A percentile compares a stretch with the other conserved stretches of the same genome.
Evolutionary conservation across 768 basidiomycete genomes (phyloP).

Genomic region (Phallus indusiatus): DNA sequence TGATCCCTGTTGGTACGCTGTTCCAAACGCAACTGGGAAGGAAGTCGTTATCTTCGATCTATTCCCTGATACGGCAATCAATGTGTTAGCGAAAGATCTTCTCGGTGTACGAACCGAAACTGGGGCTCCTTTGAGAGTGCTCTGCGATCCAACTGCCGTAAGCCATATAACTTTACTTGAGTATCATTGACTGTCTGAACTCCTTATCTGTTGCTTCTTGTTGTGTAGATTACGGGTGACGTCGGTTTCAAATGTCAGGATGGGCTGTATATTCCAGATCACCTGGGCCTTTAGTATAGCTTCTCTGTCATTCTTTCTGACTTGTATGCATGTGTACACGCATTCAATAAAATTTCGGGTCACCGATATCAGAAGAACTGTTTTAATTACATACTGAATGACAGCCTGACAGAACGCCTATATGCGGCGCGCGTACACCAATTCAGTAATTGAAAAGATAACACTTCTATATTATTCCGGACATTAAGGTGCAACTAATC

Average conservation of each 20-base stretch:
- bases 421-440: too few relatives aligned
- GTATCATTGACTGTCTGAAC: slow-evolving; percentile 10
- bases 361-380: too few relatives aligned
- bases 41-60: slow-evolving; percentile 53
- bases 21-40: slow-evolving; percentile 44
- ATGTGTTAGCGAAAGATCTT: slow-evolving; percentile 41
- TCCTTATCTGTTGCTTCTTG: neutral
- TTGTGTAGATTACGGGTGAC: slow-evolving; percentile 30
- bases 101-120: slow-evolving; percentile 35
- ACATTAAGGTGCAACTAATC: too few relatives aligned
- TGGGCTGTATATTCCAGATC: slow-evolving; percentile 34
- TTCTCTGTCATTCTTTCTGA: too few relatives aligned
- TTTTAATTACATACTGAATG: too few relatives aligned
- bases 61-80: slow-evolving; percentile 43
- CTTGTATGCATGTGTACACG: too few relatives aligned
- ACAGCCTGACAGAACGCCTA: too few relatives aligned
- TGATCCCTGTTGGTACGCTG: slow-evolving; percentile 53
- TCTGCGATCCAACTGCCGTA: slow-evolving; percentile 47
- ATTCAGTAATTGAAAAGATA: too few relatives aligned
- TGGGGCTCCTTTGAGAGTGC: slow-evolving; percentile 32
- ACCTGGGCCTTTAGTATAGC: slow-evolving; percentile 17
- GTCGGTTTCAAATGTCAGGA: slow-evolving; percentile 44
- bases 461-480: too few relatives aligned
- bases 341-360: too few relatives aligned
- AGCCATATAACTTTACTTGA: neutral